Base-by-base conservation (phyloP, 2,329 filamentous ascomycete species). In the Cryphonectria nitschkei region DNA sequence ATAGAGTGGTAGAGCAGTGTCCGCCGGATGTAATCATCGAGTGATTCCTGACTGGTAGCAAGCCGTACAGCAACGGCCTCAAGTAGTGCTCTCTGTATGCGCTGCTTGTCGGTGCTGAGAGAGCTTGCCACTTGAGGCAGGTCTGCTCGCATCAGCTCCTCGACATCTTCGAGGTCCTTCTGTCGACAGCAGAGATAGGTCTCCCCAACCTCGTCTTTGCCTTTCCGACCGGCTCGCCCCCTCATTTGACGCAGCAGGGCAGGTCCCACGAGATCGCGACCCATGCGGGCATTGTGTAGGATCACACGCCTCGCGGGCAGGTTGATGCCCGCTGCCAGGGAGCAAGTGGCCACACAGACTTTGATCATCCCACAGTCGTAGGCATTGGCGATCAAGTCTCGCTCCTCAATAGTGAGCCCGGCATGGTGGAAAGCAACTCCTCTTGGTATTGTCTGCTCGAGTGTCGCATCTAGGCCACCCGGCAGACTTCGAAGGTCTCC, bases 171-270 rank as follows among this genome's bases (percentile, higher is more conserved):
- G 19, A 94, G 79, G 74, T 94, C 92, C 13, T 83, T 80, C 75
- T 89, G 87, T 41, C 89, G 87, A 76, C 92, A 94, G 77, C 92
- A 94, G 1, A 94, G 82, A 77, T 92, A 94, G 1, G 91, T 94
- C 80, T 94, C 92, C 2, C 92, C 92, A 63, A 92, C 82, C 66
- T 92, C 90, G 69, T 93, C 91, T 76, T 93, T 94, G 65, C 92
- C 92, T 79, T 94, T 94, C 68, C 92, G 87, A 8, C 92, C 92
- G 29, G 92, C 92, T 72, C 92, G 86, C 2, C 92, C 92, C 76
- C 92, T 88, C 92, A 94, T 95, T 80, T 95, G 92, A 65, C 92
- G 88, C 79, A 95, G 83, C 90, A 95, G 92, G 4, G 92, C 89
- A 16, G 92, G 92, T 0, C 91, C 92, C n/a, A 94, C 88, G 64